These are phyloP conservation scores for Arachis hypogaea DNA, from an alignment of 306 rosid genomes.

Conservation along the genomic window DNA sequence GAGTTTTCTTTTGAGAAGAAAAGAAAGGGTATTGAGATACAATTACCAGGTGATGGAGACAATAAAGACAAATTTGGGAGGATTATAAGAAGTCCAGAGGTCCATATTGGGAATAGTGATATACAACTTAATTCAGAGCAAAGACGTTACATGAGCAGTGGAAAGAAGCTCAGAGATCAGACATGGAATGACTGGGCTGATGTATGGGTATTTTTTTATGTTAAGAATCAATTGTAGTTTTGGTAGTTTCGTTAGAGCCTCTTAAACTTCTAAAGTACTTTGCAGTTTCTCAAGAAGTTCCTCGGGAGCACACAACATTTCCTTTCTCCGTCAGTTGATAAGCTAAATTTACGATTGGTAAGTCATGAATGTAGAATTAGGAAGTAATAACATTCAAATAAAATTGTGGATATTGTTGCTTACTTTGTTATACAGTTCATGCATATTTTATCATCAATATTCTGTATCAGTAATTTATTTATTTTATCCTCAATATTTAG, in stretches of 20 bases:
- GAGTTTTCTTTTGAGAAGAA: constrained; percentile 59
- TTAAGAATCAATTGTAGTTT: constrained; percentile 27
- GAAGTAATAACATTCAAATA: constrained; percentile 16
- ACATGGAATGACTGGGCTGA: constrained; percentile 55
- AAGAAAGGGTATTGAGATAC: constrained; percentile 49
- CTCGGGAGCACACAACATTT: constrained; percentile 52
- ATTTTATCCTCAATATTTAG: constrained; percentile 47
- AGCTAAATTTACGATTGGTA: constrained; percentile 67
- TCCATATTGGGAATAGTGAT: constrained; percentile 45
- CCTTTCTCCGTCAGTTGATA: constrained; percentile 60
- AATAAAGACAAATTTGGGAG: constrained; percentile 38
- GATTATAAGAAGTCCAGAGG: constrained; percentile 45
- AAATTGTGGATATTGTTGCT: constrained; percentile 14
- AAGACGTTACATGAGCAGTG: constrained; percentile 37
- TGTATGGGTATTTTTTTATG: constrained; percentile 55
- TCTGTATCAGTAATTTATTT: neutral
- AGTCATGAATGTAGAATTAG: constrained; percentile 35
- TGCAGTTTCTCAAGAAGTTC: constrained; percentile 68
- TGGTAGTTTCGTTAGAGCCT: constrained; percentile 26
- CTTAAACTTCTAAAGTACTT: constrained; percentile 34
- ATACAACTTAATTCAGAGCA: constrained; percentile 39
- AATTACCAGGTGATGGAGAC: constrained; percentile 43
- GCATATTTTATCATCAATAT: constrained; percentile 22
- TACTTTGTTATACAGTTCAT: constrained; percentile 15
- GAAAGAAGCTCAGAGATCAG: constrained; percentile 49